A percentile compares a stretch with the other conserved stretches of the same genome.
These are phyloP conservation scores for Cytospora chrysosperma DNA, from an alignment of 2,329 filamentous ascomycete species.

Conservation along the genomic window DNA sequence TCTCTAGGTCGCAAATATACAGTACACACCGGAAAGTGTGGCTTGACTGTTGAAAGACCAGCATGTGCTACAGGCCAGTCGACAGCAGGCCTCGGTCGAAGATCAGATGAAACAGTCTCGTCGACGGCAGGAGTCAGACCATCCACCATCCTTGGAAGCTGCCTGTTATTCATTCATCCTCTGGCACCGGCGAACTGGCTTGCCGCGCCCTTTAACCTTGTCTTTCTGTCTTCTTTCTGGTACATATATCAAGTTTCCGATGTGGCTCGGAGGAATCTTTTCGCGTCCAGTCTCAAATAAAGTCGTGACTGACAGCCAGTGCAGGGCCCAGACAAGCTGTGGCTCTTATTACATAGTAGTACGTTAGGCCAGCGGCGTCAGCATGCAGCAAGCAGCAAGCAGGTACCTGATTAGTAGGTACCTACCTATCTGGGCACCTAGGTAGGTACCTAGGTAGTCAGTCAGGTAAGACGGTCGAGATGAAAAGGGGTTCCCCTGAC, in stretches of 20 bases:
- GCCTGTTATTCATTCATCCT: not conserved
- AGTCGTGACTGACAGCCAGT: no score
- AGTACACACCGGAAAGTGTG: not conserved
- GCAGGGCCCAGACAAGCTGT: not conserved
- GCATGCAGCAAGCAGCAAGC: not conserved
- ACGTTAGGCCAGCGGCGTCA: no score
- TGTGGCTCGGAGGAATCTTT: not conserved
- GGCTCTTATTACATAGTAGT: no score
- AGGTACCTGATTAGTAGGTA: no score
- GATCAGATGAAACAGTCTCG: conserved; percentile 8
- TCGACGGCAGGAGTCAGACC: not conserved
- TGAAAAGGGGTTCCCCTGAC: conserved; percentile 3
- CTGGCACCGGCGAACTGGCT: not conserved
- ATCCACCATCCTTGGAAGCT: no score
- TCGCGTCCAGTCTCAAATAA: not conserved
- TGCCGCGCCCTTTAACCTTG: no score
- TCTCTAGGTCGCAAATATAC: not conserved
- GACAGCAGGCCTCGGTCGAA: not conserved
- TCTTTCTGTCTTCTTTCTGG: not conserved
- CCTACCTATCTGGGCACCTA: no score
- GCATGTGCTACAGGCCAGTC: not conserved
- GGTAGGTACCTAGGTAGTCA: no score
- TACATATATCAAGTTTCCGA: not conserved
- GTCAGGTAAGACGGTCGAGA: conserved; percentile 1
- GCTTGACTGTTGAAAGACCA: not conserved